These are phyloP conservation scores for Talaromyces albobiverticillius DNA, from an alignment of 2,329 filamentous ascomycete genomes.

Conservation along the genomic window DNA sequence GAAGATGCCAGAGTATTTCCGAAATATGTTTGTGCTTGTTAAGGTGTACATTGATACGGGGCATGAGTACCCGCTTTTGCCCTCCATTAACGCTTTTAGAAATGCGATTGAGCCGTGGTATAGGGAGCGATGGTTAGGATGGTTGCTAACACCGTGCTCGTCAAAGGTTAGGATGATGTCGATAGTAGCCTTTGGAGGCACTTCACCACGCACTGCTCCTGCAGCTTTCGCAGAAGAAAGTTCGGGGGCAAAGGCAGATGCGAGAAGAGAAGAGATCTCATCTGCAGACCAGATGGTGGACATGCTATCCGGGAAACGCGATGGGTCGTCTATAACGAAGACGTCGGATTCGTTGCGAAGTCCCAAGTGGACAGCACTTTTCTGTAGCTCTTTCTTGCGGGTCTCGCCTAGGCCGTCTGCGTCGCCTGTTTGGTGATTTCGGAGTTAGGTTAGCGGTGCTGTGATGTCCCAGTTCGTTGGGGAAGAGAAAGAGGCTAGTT, in stretches of 20 bases:
- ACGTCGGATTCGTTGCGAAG: constrained; percentile 73
- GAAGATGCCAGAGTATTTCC: constrained; percentile 78
- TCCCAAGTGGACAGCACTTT: constrained; percentile 75
- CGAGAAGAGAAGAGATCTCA: constrained; percentile 68
- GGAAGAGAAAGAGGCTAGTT: constrained; percentile 19
- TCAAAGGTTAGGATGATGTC: constrained; percentile 92
- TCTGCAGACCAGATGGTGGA: constrained; percentile 69
- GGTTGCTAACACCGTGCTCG: constrained; percentile 71
- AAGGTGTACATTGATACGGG: constrained; percentile 86
- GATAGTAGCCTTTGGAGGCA: constrained; percentile 57
- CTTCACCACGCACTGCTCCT: constrained; percentile 28
- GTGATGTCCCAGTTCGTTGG: background rate
- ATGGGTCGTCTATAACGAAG: constrained; percentile 75
- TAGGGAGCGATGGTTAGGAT: constrained; percentile 91
- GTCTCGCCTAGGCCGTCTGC: constrained; percentile 83
- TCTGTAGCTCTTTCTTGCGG: constrained; percentile 76
- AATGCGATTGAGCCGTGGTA: constrained; percentile 78
- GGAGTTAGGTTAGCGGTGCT: background rate
- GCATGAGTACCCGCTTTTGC: constrained; percentile 61
- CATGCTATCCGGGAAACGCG: constrained; percentile 86
- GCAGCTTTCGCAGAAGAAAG: constrained; percentile 35
- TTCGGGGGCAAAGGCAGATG: constrained; percentile 69
- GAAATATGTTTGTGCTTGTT: constrained; percentile 64
- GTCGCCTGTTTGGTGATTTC: constrained; percentile 60
- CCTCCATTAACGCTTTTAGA: constrained; percentile 62